phyloP scores from a whole-genome alignment of 441 rosid species.

The Bruguiera hainesii region DNA sequence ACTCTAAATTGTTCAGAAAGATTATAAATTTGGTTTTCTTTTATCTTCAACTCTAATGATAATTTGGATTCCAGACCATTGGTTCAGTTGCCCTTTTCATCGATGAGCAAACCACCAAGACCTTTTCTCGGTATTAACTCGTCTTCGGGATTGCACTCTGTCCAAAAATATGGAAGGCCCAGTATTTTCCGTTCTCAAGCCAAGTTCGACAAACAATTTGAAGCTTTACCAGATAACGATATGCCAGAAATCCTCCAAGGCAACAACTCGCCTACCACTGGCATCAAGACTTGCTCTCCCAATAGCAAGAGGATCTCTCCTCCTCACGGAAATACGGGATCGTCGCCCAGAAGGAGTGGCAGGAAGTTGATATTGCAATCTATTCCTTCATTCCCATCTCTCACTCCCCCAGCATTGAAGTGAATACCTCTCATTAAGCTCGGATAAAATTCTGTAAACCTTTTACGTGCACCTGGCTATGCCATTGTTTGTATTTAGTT shows the following conservation, averaged over 20 bases:
- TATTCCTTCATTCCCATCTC: slow-evolving; percentile 77
- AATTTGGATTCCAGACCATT: slow-evolving; percentile 44
- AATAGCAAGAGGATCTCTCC: slow-evolving; percentile 98
- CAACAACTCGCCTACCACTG: slow-evolving; percentile 34
- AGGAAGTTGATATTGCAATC: slow-evolving; percentile 89
- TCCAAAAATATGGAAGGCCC: slow-evolving; percentile 41
- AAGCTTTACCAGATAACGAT: slow-evolving; percentile 46
- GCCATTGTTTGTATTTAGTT: slow-evolving; percentile 6
- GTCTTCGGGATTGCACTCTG: slow-evolving; percentile 36
- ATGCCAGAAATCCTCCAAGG: slow-evolving; percentile 62
- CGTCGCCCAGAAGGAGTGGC: slow-evolving; percentile 63
- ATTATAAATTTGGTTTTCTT: slow-evolving; percentile 12
- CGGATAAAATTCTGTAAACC: slow-evolving; percentile 28
- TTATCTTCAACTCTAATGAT: slow-evolving; percentile 5
- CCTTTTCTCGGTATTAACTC: slow-evolving; percentile 61
- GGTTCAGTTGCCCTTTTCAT: slow-evolving; percentile 60
- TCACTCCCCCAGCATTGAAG: slow-evolving; percentile 53
- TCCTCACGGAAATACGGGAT: slow-evolving; percentile 53
- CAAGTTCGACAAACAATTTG: slow-evolving; percentile 48
- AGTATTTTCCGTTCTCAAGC: slow-evolving; percentile 37
- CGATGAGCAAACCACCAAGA: slow-evolving; percentile 63
- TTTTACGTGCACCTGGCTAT: slow-evolving; percentile 20
- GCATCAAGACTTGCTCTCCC: slow-evolving; percentile 71
- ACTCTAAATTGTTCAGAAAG: slow-evolving; percentile 4
- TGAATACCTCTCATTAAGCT: slow-evolving; percentile 14